A percentile compares a stretch with the other conserved stretches of the same genome.
Conservation (phyloP, 129 eudicot genomes). For the Erigeron canadensis region DNA sequence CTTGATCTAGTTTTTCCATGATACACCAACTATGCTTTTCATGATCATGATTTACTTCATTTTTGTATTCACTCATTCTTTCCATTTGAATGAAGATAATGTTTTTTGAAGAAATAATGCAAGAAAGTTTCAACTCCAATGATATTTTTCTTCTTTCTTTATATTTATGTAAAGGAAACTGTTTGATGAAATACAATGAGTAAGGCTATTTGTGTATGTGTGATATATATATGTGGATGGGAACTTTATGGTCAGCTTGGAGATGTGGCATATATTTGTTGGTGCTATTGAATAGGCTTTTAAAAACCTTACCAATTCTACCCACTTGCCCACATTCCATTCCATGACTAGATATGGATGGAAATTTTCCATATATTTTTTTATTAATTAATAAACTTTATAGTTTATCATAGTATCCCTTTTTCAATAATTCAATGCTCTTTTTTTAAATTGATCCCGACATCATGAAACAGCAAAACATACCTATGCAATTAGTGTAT, state of each 20-base stretch:
- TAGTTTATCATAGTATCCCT: slow-evolving; percentile 22
- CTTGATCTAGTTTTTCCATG: slow-evolving; percentile 20
- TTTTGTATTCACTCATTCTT: slow-evolving; percentile 24
- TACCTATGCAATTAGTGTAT: neutral
- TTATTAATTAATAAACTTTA: neutral
- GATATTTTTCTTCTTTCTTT: slow-evolving; percentile 13
- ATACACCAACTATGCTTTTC: slow-evolving; percentile 27
- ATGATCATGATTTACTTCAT: slow-evolving; percentile 10
- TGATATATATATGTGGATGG: slow-evolving; percentile 1
- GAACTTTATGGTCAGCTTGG: slow-evolving; percentile 12
- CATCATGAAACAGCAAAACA: slow-evolving; percentile 7
- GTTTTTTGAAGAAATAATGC: neutral
- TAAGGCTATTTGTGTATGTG: slow-evolving; percentile 15
- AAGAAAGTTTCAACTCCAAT: slow-evolving; percentile 24
- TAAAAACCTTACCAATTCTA: slow-evolving; percentile 22
- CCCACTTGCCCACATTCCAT: slow-evolving; percentile 31
- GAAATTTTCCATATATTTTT: slow-evolving; percentile 3
- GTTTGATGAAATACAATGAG: slow-evolving; percentile 15
- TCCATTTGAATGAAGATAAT: slow-evolving; percentile 17
- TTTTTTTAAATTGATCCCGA: slow-evolving; percentile 16
- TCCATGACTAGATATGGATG: slow-evolving; percentile 36
- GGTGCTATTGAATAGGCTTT: slow-evolving; percentile 21
- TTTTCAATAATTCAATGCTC: slow-evolving; percentile 25
- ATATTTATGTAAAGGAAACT: slow-evolving; percentile 17
- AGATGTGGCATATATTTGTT: slow-evolving; percentile 29